Evolutionary conservation across 2,329 filamentous ascomycete species (phyloP), one percentile per base, ranked within the genome.

Genomic region (Neodidymelliopsis sp.): DNA sequence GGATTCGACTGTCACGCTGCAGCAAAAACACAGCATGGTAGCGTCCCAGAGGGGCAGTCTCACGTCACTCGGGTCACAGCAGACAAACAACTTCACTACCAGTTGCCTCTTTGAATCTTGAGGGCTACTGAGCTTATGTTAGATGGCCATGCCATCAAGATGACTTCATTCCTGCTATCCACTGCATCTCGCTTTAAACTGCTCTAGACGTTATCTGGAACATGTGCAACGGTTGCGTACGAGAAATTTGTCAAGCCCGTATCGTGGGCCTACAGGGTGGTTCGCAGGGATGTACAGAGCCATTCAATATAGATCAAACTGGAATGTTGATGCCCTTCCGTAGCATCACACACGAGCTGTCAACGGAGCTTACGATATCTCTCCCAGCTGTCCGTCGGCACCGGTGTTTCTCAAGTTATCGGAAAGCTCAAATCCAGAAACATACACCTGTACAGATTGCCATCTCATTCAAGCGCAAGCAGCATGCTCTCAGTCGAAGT

Each of bases 161-260:
- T 33, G 30, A 28, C 23, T 29, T 38, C 38, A 49, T 49, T 42
- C 38, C 23, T 28, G 27, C 37, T 18, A 24, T 27, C 15, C 18
- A 28, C 19, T 11, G n/a, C 15, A 25, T 41, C 36, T 22, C 18
- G 12, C 11, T 29, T 24, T 16, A 15, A 12, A 2, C 15, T 40
- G 9, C 23, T 18, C 25, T 31, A 13, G 9, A 16, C 28, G n/a
- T 22, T 29, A 29, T 19, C 15, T 19, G 27, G 20, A 24, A 11
- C 35, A 39, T 39, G 35, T 39, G 28, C 43, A 22, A 28, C 29
- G 27, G 15, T 39, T 22, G 34, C 43, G 43, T 46, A 35, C 28
- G 13, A 19, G 11, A 10, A 6, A 16, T 23, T 10, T 15, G 5
- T 9, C n/a, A 37, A 5, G 12, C 15, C 10, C 24, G 20, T 12